Conservation (phyloP, 177 flowering plant species). For the Telopea speciosissima region DNA sequence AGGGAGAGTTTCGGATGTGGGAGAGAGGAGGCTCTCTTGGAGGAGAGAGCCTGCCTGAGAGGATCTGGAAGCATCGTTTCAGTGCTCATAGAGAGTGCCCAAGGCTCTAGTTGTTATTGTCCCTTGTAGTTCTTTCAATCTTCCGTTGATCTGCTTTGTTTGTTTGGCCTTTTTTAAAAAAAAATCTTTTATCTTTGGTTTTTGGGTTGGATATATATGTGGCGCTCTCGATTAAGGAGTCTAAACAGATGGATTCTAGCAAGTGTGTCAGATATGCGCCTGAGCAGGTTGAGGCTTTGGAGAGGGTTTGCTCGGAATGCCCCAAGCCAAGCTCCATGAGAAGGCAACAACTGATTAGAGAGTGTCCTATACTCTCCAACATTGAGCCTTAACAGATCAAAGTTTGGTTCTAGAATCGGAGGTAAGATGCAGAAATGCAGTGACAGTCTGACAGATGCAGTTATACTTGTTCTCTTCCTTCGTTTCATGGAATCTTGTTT, state of each 20-base stretch:
- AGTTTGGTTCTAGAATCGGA: constrained; percentile 90
- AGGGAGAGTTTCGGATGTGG: constrained; percentile 33
- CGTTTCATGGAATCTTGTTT: neutral
- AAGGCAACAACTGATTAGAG: constrained; percentile 75
- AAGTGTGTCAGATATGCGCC: constrained; percentile 84
- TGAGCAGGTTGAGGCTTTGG: constrained; percentile 87
- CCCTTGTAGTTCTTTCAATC: neutral
- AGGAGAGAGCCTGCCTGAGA: constrained; percentile 54
- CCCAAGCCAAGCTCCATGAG: constrained; percentile 78
- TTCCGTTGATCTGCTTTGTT: neutral
- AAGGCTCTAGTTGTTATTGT: neutral
- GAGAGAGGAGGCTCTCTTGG: constrained; percentile 64
- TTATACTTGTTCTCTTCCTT: neutral
- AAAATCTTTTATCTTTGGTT: neutral
- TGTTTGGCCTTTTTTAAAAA: neutral
- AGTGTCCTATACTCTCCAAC: constrained; percentile 73
- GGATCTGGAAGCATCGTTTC: constrained; percentile 9
- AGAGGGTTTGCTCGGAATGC: constrained; percentile 74
- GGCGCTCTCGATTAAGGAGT: constrained; percentile 45
- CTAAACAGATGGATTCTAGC: constrained; percentile 49
- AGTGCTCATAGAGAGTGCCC: constrained; percentile 3
- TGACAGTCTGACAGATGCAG: too few relatives aligned
- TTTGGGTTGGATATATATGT: constrained; percentile 13
- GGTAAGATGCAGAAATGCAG: constrained; percentile 32
- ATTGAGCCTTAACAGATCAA: constrained; percentile 91